These are phyloP conservation scores for Sarocladium kiliense DNA, from an alignment of 2,329 filamentous ascomycete species.

Conservation along the genomic window DNA sequence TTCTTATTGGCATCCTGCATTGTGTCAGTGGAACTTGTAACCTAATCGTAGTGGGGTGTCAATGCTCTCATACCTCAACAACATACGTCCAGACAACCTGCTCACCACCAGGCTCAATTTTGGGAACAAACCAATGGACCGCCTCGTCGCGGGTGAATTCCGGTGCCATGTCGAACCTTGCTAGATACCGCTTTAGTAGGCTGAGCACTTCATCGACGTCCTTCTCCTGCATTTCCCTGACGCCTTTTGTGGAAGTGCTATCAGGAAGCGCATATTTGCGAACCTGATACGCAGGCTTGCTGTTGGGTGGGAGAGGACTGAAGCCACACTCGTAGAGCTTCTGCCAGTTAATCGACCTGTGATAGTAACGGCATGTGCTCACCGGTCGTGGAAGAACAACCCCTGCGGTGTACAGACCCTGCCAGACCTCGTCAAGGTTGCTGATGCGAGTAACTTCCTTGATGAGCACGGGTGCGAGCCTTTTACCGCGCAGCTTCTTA, in stretches of 20 bases:
- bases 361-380: constrained; percentile 91
- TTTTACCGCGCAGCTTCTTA: constrained; percentile 93
- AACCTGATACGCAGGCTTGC: constrained; percentile 81
- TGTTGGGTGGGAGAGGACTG: constrained; percentile 76
- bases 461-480: constrained; percentile 88
- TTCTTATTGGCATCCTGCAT: constrained; percentile 58
- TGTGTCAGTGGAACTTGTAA: background rate
- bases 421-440: constrained; percentile 81
- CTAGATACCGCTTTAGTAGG: constrained; percentile 71
- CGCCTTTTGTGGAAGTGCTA: constrained; percentile 63
- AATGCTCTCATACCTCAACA: constrained; percentile 56
- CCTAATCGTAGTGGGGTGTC: background rate
- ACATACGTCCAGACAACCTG: constrained; percentile 94
- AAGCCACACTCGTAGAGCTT: constrained; percentile 95
- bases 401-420: constrained; percentile 93
- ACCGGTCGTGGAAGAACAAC: constrained; percentile 87
- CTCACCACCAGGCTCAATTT: constrained; percentile 52
- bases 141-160: constrained; percentile 76
- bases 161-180: constrained; percentile 78
- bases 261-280: constrained; percentile 80
- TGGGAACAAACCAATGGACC: constrained; percentile 80
- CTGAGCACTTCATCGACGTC: constrained; percentile 73
- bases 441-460: constrained; percentile 94
- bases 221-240: constrained; percentile 73
- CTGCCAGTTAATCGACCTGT: constrained; percentile 89